Percentiles rank a stretch among this genome's conserved stretches.
Conservation (phyloP, 2,329 filamentous ascomycete species). For the Fulvia fulva region DNA sequence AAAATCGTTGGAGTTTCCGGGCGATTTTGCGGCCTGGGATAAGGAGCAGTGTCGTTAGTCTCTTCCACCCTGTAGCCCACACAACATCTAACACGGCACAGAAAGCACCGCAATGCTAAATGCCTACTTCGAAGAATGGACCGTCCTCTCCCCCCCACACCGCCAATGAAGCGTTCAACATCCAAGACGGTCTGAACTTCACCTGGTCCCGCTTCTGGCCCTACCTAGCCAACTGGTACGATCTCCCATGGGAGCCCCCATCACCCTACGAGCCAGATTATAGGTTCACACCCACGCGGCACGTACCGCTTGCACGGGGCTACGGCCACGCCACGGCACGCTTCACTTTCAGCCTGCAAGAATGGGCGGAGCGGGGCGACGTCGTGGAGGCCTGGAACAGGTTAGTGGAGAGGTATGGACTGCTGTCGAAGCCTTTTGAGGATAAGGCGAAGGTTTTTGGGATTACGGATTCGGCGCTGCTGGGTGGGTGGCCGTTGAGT, state of each 20-base stretch:
- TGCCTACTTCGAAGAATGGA: conserved; percentile 48
- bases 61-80: neutral
- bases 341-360: conserved; percentile 18
- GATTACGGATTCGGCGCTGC: conserved; percentile 20
- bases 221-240: conserved; percentile 43
- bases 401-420: conserved; percentile 13
- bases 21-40: conserved; percentile 45
- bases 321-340: conserved; percentile 15
- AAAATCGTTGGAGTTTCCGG: conserved; percentile 41
- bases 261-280: conserved; percentile 16
- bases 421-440: conserved; percentile 25
- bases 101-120: conserved; percentile 45
- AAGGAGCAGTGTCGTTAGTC: conserved; percentile 31
- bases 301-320: conserved; percentile 16
- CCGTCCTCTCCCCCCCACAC: conserved; percentile 37
- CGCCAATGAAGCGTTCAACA: conserved; percentile 47
- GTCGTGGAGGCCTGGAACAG: conserved; percentile 42
- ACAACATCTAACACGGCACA: neutral
- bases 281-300: conserved; percentile 8
- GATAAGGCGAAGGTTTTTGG: conserved; percentile 30
- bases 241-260: conserved; percentile 16
- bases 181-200: conserved; percentile 42
- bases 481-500: conserved; percentile 33
- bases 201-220: conserved; percentile 49
- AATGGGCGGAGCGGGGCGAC: conserved; percentile 46